phyloP scores from a whole-genome alignment of 257 asterid genomes.

The Coffea eugenioides region DNA sequence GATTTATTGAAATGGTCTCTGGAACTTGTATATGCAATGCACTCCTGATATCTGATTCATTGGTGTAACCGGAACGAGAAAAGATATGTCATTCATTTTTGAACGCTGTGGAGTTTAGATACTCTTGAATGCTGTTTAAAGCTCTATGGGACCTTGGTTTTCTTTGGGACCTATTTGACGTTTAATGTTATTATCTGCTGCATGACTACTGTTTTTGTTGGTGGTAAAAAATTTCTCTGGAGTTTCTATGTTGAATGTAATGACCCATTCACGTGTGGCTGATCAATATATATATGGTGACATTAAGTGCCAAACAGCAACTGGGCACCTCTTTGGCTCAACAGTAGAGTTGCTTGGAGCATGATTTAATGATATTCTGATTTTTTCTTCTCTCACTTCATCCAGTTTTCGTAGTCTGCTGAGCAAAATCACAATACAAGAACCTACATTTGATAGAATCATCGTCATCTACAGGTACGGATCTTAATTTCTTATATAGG shows the following conservation, averaged over 20 bases:
- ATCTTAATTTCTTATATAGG: constrained; percentile 16
- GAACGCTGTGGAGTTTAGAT: neutral
- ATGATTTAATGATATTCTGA: constrained; percentile 9
- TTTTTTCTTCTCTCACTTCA: constrained; percentile 22
- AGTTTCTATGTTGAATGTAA: neutral
- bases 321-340: neutral
- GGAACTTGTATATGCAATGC: neutral
- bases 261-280: neutral
- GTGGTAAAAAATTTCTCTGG: neutral
- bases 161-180: neutral
- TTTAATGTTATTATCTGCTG: neutral
- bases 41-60: neutral
- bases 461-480: constrained; percentile 93
- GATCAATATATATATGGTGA: neutral
- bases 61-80: neutral
- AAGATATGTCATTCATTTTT: neutral
- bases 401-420: constrained; percentile 71
- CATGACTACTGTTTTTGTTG: no score
- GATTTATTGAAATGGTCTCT: neutral
- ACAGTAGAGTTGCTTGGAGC: constrained; percentile 1
- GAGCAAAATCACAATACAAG: constrained; percentile 78
- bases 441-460: constrained; percentile 97
- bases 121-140: neutral
- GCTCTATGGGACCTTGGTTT: neutral
- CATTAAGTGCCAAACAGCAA: neutral